Evolutionary conservation across 768 basidiomycete species (phyloP), one percentile per base, ranked within the genome.

Genomic region (Pholiota microspora): DNA sequence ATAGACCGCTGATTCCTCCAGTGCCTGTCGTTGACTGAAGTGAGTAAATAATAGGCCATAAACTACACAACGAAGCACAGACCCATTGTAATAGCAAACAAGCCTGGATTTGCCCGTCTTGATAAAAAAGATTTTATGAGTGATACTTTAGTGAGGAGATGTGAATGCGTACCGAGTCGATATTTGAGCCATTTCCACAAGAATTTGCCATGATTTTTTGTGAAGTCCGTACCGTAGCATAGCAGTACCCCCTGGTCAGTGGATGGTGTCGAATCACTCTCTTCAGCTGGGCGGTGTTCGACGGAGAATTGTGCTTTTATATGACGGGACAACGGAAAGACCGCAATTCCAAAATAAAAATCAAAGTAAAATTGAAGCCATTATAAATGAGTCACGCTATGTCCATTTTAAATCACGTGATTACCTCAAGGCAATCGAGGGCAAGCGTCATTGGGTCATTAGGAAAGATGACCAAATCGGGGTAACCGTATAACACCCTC

Each of bases 1-100:
- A 81, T 29, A 88, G 73, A 32, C 77, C 75, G 56, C 82, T 81
- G 12, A 86, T 69, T 25, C 73, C 67, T n/a, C 78, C 78, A 29
- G 78, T 79, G 21, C 76, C 78, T 78, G 50, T 32, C 49, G 18
- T 51, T 9, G 16, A 42, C 2, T 21, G 9, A 36, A 49, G 18
- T 47, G 2, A 15, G 21, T 35, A 29, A 51, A 45, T 21, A 48
- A 47, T 35, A 15, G 46, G 23, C 28, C n/a, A 38, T 7, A 18
- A 27, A 49, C 28, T 5, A 40, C 35, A 52, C 15, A 23, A 15
- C 7, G 13, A 24, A 24, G 15, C 18, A 13, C 10, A 18, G 47
- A 76, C 77, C 77, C 77, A 79, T 79, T 29, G 64, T 73, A 25
- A 70, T 69, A 34, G 77, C 73, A 58, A 76, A 79, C 61, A 77